Base-by-base conservation (phyloP, 2,329 filamentous ascomycete species). In the Epichloe sibirici region DNA sequence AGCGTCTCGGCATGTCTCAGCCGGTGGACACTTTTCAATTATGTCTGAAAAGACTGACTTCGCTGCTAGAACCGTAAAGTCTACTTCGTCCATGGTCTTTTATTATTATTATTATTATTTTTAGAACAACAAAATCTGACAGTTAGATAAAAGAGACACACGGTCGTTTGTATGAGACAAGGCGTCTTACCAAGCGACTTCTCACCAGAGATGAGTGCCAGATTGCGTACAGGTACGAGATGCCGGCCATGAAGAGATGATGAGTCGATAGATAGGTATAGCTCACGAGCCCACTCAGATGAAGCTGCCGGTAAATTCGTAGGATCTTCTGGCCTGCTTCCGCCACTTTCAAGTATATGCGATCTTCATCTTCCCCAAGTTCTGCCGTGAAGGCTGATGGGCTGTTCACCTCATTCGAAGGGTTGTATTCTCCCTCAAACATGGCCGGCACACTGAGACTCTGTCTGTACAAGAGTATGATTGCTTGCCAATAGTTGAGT, bases 231-330 rank as follows among this genome's bases (percentile, higher is more conserved):
- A 97, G 76, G 67, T 96, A 97, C 25, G 91, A 95, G 54, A 97
- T 85, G 70, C 90, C 91, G 31, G 91, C 91, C 87, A 95, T 96
- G 71, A 97, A 97, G 6, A 97, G 76, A 68, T 97, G 90, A 65
- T 97, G 91, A 0, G 93, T 96, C 2, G 93, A 90, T 51, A 97
- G 73, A 67, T 94, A 97, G 0, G 91, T 97, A 65, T 96, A 95
- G 68, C 95, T 97, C 51, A 97, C 91, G 42, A 96, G 77, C 50
- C 89, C 86, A 53, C 89, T 82, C 9, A 90, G 77, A 67, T 97
- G 91, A 55, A 97, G 73, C 63, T 95, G 88, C 50, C 91, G 78
- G 68, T 97, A 97, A 38, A 96, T 77, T 55, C 90, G 86, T 63
- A 97, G 71, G 2, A 96, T 91, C 69, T 88, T 93, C 67, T 95